phyloP scores from a whole-genome alignment of 2,329 filamentous ascomycete genomes.

The Thielaviopsis euricoi region DNA sequence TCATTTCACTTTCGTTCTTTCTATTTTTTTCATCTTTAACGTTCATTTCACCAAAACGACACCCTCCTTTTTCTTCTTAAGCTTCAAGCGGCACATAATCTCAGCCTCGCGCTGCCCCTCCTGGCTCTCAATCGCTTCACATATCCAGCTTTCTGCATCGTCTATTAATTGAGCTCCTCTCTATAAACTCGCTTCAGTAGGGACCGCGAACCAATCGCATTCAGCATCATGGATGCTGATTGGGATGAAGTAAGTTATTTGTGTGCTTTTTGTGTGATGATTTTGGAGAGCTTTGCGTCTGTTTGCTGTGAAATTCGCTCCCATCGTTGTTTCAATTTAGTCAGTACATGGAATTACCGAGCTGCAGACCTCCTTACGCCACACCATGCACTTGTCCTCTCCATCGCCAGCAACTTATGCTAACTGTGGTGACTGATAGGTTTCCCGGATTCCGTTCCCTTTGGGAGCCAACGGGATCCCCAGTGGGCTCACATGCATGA shows the following conservation, averaged over 20 bases:
- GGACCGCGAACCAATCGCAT: slow-evolving; percentile 16
- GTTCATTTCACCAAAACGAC: background rate
- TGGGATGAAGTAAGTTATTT: slow-evolving; percentile 45
- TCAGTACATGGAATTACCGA: background rate
- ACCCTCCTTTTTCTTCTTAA: background rate
- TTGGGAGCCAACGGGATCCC: slow-evolving; percentile 53
- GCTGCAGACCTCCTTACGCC: too few relatives aligned
- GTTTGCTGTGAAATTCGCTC: background rate
- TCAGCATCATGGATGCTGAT: slow-evolving; percentile 44
- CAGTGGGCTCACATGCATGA: slow-evolving; percentile 60
- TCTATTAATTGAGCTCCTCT: background rate
- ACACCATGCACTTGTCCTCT: background rate
- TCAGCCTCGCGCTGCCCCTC: background rate
- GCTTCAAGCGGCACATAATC: background rate
- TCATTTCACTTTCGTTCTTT: too few relatives aligned
- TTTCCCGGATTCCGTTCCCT: slow-evolving; percentile 68
- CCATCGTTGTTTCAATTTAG: background rate
- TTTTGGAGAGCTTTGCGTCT: background rate
- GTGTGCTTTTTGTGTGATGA: slow-evolving; percentile 1
- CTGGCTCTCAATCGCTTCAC: background rate
- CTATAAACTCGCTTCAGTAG: background rate
- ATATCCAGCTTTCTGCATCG: background rate
- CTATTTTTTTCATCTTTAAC: background rate
- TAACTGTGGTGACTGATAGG: slow-evolving; percentile 29
- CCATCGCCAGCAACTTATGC: background rate